Percentiles rank a stretch among this genome's conserved stretches.
Conservation (phyloP, 2,329 filamentous ascomycete genomes). For the Endothia cerciana region DNA sequence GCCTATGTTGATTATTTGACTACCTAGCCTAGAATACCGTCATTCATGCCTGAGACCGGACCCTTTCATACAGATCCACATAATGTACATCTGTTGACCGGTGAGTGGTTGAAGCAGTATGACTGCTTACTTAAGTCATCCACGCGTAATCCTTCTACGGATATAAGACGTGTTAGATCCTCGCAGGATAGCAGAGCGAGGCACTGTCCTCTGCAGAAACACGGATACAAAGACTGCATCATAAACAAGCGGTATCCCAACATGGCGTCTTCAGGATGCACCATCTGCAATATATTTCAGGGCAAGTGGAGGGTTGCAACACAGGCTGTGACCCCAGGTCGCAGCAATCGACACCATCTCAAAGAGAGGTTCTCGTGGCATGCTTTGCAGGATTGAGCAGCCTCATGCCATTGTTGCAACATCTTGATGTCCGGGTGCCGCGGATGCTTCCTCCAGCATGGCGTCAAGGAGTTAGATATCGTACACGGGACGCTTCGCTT, state of each 20-base stretch:
- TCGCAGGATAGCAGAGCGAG: not conserved
- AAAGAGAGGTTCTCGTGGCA: not conserved
- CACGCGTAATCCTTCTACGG: not conserved
- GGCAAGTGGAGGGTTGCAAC: not conserved
- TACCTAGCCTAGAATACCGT: not conserved
- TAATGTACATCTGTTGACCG: not conserved
- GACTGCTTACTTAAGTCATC: not conserved
- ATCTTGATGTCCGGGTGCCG: not conserved
- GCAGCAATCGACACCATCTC: not conserved
- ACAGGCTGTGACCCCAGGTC: not conserved
- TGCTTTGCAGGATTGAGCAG: not conserved
- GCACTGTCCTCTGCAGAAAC: too few relatives aligned
- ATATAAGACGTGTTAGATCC: not conserved
- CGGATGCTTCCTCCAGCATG: not conserved
- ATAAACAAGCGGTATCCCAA: not conserved
- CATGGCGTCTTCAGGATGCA: not conserved
- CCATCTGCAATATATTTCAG: not conserved
- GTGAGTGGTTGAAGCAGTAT: not conserved
- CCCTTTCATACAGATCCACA: not conserved
- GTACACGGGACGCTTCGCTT: not conserved
- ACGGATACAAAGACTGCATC: not conserved
- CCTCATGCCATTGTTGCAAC: not conserved
- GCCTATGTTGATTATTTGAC: not conserved
- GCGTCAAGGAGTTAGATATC: not conserved
- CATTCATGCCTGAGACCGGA: not conserved